phyloP scores from a whole-genome alignment of 176 grass and related monocot species.

The Oryza punctata region DNA sequence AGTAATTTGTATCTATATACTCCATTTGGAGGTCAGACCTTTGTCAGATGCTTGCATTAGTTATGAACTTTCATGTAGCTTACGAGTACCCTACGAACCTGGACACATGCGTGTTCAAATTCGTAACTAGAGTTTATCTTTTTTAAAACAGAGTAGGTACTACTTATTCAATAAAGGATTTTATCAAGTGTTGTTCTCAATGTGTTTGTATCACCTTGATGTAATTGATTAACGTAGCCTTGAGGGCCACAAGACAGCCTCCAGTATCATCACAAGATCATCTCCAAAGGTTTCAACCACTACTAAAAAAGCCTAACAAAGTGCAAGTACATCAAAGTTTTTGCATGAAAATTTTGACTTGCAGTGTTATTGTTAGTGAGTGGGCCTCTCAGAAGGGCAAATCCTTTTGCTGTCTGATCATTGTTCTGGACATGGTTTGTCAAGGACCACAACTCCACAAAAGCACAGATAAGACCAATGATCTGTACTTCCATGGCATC shows the following conservation, averaged over 20 bases:
- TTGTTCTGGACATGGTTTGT: constrained; percentile 10
- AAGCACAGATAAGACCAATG: constrained; percentile 26
- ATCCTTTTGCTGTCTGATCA: constrained; percentile 33
- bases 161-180: background rate
- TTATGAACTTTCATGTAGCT: constrained; percentile 11
- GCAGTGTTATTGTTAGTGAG: constrained; percentile 10
- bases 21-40: constrained; percentile 22
- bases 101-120: too few relatives aligned
- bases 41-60: constrained; percentile 30
- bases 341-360: constrained; percentile 24
- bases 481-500: constrained; percentile 58
- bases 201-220: too few relatives aligned
- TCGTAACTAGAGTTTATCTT: too few relatives aligned
- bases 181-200: too few relatives aligned
- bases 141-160: too few relatives aligned
- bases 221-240: background rate
- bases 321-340: constrained; percentile 12
- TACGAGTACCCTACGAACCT: too few relatives aligned
- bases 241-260: constrained; percentile 13
- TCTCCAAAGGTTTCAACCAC: constrained; percentile 12
- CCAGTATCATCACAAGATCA: constrained; percentile 35
- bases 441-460: constrained; percentile 42
- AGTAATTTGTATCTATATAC: constrained; percentile 27
- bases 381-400: constrained; percentile 18
- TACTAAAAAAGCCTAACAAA: background rate